These are phyloP conservation scores for Parasarocladium wereldwijsianum DNA, from an alignment of 2,329 filamentous ascomycete species.

Conservation along the genomic window DNA sequence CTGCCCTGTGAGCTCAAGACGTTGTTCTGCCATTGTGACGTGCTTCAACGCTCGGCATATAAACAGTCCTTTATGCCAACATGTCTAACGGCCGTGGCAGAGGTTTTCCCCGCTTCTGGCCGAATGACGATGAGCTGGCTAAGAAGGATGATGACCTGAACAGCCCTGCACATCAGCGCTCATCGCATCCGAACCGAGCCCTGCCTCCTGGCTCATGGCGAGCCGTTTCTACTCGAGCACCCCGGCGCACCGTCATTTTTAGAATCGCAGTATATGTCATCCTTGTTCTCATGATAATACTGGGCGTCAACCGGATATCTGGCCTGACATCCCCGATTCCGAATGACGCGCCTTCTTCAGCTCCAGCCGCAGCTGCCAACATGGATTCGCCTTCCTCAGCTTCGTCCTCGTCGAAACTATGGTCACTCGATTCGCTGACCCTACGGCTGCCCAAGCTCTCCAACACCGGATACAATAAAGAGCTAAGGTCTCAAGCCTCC, in stretches of 20 bases:
- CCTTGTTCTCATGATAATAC: constrained; percentile 38
- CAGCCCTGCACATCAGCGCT: constrained; percentile 9
- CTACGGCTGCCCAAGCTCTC: neutral
- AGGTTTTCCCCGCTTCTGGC: constrained; percentile 24
- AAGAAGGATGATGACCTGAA: constrained; percentile 43
- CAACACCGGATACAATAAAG: constrained; percentile 1
- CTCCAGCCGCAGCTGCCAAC: too few relatives aligned
- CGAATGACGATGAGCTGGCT: constrained; percentile 38
- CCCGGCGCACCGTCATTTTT: constrained; percentile 37
- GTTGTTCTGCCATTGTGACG: too few relatives aligned
- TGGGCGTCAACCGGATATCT: constrained; percentile 18
- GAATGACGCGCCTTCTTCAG: too few relatives aligned
- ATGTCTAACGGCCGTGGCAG: constrained; percentile 22
- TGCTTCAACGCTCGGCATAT: too few relatives aligned
- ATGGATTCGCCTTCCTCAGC: too few relatives aligned
- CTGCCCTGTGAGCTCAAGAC: too few relatives aligned
- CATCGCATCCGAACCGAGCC: constrained; percentile 8
- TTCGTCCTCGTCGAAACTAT: neutral
- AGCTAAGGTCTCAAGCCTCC: neutral
- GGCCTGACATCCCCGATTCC: too few relatives aligned
- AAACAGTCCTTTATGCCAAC: constrained; percentile 11
- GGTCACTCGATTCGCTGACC: neutral
- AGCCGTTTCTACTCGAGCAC: constrained; percentile 18
- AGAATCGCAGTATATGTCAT: constrained; percentile 33
- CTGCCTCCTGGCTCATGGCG: constrained; percentile 21